Percentiles rank a stretch among this genome's conserved stretches.
Evolutionary conservation across 2,329 filamentous ascomycete species (phyloP).

Genomic region (Atkinsonella hypoxylon): DNA sequence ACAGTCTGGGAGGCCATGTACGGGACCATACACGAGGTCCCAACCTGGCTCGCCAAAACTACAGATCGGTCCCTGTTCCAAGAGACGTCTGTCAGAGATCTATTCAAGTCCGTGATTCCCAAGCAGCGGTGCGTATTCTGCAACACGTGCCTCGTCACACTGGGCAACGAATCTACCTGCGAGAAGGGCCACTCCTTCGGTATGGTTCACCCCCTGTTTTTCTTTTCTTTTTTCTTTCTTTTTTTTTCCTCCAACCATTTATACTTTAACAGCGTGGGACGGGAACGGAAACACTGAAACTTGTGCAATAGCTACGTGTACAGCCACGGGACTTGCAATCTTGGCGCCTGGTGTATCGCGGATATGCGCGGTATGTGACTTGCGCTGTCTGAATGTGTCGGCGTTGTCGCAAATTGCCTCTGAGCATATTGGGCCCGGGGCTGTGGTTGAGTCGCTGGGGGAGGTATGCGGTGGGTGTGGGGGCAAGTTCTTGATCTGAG

Average conservation of each 20-base stretch:
- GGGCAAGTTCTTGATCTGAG: conserved; percentile 27
- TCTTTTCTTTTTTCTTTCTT: not conserved
- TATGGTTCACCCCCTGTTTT: conserved; percentile 13
- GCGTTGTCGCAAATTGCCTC: conserved; percentile 26
- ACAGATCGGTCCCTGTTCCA: conserved; percentile 9
- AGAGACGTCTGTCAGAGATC: conserved; percentile 19
- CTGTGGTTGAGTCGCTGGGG: conserved; percentile 18
- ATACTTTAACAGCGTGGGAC: too few species aligned
- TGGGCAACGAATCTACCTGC: conserved; percentile 26
- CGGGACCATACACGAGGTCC: conserved; percentile 34
- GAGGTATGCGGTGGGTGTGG: conserved; percentile 29
- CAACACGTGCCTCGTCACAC: conserved; percentile 19
- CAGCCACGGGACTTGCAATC: conserved; percentile 41
- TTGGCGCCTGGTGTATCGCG: conserved; percentile 40
- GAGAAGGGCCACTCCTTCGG: conserved; percentile 28
- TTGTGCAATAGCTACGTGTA: conserved; percentile 34
- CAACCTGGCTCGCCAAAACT: conserved; percentile 22
- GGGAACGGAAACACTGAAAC: not conserved
- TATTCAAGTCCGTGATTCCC: conserved; percentile 25
- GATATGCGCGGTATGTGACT: conserved; percentile 42
- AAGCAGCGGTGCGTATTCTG: conserved; percentile 38
- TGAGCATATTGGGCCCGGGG: conserved; percentile 17
- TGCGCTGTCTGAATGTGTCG: conserved; percentile 34
- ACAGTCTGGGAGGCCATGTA: conserved; percentile 49
- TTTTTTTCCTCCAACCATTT: too few species aligned